Base-by-base conservation (phyloP, 2,329 filamentous ascomycete species). In the Arthrocladium fulminans region DNA sequence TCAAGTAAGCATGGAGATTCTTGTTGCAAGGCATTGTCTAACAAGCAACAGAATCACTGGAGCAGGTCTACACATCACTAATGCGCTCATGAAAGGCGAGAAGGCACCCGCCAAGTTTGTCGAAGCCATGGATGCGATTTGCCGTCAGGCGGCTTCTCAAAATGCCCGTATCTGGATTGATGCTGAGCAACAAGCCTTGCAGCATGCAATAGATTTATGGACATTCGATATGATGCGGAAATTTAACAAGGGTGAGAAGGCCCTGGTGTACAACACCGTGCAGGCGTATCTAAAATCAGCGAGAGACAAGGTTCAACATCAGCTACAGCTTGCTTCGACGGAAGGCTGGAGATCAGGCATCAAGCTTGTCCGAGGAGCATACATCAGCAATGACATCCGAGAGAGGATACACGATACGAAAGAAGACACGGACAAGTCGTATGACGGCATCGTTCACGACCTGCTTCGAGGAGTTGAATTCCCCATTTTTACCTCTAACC, bases 381-480 rank as follows among this genome's bases (percentile, higher is more conserved):
- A 77, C 54, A 70, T 77, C 49, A 67, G 67, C 49, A 72, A 65
- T 19, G 74, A 77, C 48, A 63, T 63, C 12, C 62, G 72, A 19
- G 60, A 67, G 19, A 51, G 68, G 53, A 72, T 74, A 53, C 69
- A 70, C 61, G 65, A 69, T 24, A 65, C 64, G 35, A 73, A 73
- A 53, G 66, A 67, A 24, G 67, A 72, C 12, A 74, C 72, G 0
- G 71, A 74, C 39, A 51, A 54, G 2, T 73, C 70, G 54, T 83
- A 81, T 61, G 75, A 83, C 55, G 67, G 67, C n/a, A 69, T 79
- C 25, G 72, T 75, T 9, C 67, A 71, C 39, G 72, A 74, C 20
- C 69, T 81, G 2, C 67, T 81, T 15, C 71, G 68, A 32, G 66
- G 70, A 27, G 3, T 7, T n/a, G 59, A 67, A 32, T 59, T 64